These are phyloP conservation scores for Thraustotheca clavata DNA, from an alignment of 352 stramenopile species.

Conservation along the genomic window DNA sequence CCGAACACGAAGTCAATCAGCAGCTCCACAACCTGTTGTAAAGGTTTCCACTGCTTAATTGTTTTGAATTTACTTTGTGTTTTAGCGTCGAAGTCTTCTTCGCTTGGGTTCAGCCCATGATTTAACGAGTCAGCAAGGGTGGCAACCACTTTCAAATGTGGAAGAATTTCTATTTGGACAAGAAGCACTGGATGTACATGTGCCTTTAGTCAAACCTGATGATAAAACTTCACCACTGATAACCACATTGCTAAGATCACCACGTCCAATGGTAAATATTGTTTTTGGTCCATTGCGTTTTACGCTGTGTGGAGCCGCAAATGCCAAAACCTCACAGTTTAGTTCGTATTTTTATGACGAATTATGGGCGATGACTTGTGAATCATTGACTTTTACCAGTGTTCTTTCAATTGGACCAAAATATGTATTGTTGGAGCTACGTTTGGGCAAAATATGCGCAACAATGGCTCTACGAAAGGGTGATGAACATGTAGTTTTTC, in stretches of 20 bases:
- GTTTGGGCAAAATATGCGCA: not conserved
- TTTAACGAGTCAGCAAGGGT: not conserved
- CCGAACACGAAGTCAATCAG: not conserved
- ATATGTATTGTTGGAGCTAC: not conserved
- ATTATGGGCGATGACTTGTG: not conserved
- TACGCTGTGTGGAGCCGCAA: too few relatives aligned
- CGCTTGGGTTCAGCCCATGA: constrained; percentile 6
- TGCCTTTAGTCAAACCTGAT: not conserved
- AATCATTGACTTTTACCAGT: not conserved
- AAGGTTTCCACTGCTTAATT: not conserved
- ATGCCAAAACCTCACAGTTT: too few relatives aligned
- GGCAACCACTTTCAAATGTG: not conserved
- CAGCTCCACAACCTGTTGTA: not conserved
- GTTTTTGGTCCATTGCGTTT: not conserved
- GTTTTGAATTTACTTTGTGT: not conserved
- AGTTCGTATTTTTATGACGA: too few relatives aligned
- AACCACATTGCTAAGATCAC: not conserved
- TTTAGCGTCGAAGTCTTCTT: not conserved
- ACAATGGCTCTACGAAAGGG: too few relatives aligned
- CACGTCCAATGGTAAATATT: not conserved
- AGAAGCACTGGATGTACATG: not conserved
- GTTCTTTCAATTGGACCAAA: not conserved
- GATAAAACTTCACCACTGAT: not conserved
- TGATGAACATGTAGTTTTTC: too few relatives aligned
- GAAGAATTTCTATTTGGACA: constrained; percentile 9